These are phyloP conservation scores for Daucus carota DNA, from an alignment of 129 eudicot species.

Conservation along the genomic window DH1_v3.0 NC_030384.2:41873001-41873500, in stretches of 20 bases:
- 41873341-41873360: slow-evolving; percentile 40
- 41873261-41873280: slow-evolving; percentile 51
- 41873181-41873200: slow-evolving; percentile 45
- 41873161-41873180: slow-evolving; percentile 47
- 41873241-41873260: slow-evolving; percentile 46
- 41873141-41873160: slow-evolving; percentile 43
- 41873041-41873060: slow-evolving; percentile 29
- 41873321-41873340: slow-evolving; percentile 41
- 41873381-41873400: slow-evolving; percentile 48
- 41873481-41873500: slow-evolving; percentile 27
- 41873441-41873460: slow-evolving; percentile 45
- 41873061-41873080: slow-evolving; percentile 43
- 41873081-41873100: slow-evolving; percentile 43
- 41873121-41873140: slow-evolving; percentile 44
- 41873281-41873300: slow-evolving; percentile 43
- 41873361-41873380: slow-evolving; percentile 32
- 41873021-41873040: slow-evolving; percentile 56
- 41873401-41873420: slow-evolving; percentile 43
- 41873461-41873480: slow-evolving; percentile 26
- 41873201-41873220: slow-evolving; percentile 34
- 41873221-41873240: slow-evolving; percentile 36
- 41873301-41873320: slow-evolving; percentile 43
- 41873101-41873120: slow-evolving; percentile 38
- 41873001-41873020: slow-evolving; percentile 40
- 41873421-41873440: slow-evolving; percentile 43